Percentiles rank a stretch among this genome's conserved stretches.
phyloP scores from a whole-genome alignment of 805 yeast species.

The Saccharomycopsis olivae region DNA sequence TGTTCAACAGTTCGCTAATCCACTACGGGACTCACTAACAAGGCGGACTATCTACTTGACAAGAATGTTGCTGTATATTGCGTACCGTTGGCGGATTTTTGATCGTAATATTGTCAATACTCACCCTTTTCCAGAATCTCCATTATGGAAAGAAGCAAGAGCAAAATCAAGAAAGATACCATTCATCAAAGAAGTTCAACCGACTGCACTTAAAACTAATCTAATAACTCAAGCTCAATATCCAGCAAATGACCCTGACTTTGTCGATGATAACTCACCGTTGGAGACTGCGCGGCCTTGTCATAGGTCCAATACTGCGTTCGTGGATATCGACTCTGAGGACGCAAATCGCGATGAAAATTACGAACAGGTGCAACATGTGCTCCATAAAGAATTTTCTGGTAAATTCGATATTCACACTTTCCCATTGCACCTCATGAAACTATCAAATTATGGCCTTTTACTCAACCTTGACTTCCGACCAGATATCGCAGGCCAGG shows the following conservation, averaged over 20 bases:
- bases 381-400: background rate
- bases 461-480: slow-evolving; percentile 11
- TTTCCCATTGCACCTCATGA: slow-evolving; percentile 6
- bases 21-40: slow-evolving; percentile 4
- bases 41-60: slow-evolving; percentile 3
- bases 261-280: background rate
- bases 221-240: background rate
- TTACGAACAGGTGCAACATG: slow-evolving; percentile 1
- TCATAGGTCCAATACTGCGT: slow-evolving; percentile 5
- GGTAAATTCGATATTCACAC: slow-evolving; percentile 5
- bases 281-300: background rate
- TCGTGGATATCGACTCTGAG: background rate
- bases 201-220: background rate
- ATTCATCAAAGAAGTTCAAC: slow-evolving; percentile 6
- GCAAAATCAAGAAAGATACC: slow-evolving; percentile 4
- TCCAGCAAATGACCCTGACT: slow-evolving; percentile 4
- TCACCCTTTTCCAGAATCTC: slow-evolving; percentile 6
- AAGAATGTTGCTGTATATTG: slow-evolving; percentile 3
- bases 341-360: slow-evolving; percentile 6
- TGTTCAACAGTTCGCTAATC: background rate
- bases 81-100: slow-evolving; percentile 6
- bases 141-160: slow-evolving; percentile 3
- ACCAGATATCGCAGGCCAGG: too few relatives aligned
- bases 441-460: slow-evolving; percentile 9
- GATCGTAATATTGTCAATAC: background rate